A percentile compares a stretch with the other conserved stretches of the same genome.
Evolutionary conservation across 345 rosid species (phyloP).

Genomic region (Arabidopsis suecica): DNA sequence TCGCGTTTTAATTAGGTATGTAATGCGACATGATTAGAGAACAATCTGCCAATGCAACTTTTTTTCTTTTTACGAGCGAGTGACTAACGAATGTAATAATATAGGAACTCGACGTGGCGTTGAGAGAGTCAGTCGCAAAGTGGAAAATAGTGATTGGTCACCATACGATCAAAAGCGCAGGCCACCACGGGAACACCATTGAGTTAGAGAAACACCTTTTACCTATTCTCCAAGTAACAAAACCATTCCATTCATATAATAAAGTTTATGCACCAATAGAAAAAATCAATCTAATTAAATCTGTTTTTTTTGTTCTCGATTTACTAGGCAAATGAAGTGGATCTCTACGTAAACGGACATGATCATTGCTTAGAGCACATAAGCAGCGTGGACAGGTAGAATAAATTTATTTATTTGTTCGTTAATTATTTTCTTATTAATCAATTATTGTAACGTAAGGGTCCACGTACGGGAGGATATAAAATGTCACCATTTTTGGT

Average conservation of each 20-base stretch:
- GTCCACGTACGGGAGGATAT: background rate
- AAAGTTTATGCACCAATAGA: background rate
- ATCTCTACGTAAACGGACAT: slow-evolving; percentile 78
- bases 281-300: background rate
- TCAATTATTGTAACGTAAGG: background rate
- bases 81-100: slow-evolving; percentile 3
- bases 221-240: slow-evolving; percentile 53
- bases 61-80: background rate
- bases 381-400: slow-evolving; percentile 55
- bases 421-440: background rate
- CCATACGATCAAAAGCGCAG: slow-evolving; percentile 72
- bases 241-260: background rate
- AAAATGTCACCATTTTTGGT: background rate
- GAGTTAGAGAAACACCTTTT: slow-evolving; percentile 59
- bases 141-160: slow-evolving; percentile 85
- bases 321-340: slow-evolving; percentile 60
- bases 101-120: slow-evolving; percentile 33
- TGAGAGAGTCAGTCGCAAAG: slow-evolving; percentile 55
- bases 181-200: slow-evolving; percentile 63
- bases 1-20: background rate
- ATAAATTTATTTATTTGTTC: background rate
- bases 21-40: background rate
- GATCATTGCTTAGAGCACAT: slow-evolving; percentile 85
- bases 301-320: background rate
- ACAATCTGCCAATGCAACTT: background rate